Evolutionary conservation across 2,329 filamentous ascomycete genomes (phyloP).

Genomic region (Chrysoporthe austroafricana): DNA sequence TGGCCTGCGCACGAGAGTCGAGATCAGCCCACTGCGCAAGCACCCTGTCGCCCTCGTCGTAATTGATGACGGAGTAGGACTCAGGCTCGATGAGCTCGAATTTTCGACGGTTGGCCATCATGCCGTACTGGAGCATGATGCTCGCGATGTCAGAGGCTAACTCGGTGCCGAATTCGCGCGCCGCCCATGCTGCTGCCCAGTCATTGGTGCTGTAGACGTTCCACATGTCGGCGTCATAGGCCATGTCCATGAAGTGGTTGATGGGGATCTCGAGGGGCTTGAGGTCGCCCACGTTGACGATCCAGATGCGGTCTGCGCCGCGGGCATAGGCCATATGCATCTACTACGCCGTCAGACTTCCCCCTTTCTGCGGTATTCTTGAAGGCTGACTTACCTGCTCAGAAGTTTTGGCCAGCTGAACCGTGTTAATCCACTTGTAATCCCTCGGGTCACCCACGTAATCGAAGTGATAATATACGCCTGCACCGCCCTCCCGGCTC

Average conservation of each 20-base stretch:
- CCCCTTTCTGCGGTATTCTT: background rate
- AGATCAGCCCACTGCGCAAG: conserved; percentile 60
- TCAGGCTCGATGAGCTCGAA: conserved; percentile 64
- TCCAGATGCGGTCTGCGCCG: conserved; percentile 64
- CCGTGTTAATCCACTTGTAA: conserved; percentile 67
- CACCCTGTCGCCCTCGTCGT: conserved; percentile 64
- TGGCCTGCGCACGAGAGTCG: conserved; percentile 54
- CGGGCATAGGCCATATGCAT: conserved; percentile 63
- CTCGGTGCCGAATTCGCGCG: conserved; percentile 57
- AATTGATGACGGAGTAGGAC: conserved; percentile 65
- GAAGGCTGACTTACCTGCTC: conserved; percentile 43
- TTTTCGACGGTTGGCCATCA: conserved; percentile 60
- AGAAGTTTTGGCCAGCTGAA: conserved; percentile 63
- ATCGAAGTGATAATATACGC: conserved; percentile 67
- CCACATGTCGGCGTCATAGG: conserved; percentile 64
- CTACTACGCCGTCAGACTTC: conserved; percentile 38
- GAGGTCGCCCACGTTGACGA: conserved; percentile 69
- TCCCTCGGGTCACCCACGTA: conserved; percentile 53
- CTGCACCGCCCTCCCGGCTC: conserved; percentile 62
- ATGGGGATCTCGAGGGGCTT: conserved; percentile 69
- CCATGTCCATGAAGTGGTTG: conserved; percentile 69
- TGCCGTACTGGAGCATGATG: conserved; percentile 59
- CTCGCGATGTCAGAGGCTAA: conserved; percentile 52
- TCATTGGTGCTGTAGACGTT: conserved; percentile 56
- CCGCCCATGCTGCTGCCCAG: conserved; percentile 58